Conservation (phyloP, 2,329 filamentous ascomycete genomes). For the Lasiodiplodia sp. region DNA sequence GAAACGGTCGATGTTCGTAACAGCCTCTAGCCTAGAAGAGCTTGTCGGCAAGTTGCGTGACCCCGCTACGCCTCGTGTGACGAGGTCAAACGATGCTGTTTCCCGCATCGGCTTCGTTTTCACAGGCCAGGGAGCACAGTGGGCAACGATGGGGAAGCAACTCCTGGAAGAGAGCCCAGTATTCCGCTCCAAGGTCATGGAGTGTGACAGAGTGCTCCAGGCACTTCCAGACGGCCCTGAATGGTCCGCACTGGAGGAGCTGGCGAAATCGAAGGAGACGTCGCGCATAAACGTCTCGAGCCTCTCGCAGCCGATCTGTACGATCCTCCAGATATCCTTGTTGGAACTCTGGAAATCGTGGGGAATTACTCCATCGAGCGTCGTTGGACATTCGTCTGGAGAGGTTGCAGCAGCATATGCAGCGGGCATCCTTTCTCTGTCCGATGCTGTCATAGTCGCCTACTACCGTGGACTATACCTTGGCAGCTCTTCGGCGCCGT, state of each 20-base stretch:
- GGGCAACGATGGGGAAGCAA: conserved; percentile 31
- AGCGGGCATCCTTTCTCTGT: conserved; percentile 32
- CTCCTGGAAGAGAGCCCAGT: conserved; percentile 27
- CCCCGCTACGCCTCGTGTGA: conserved; percentile 1
- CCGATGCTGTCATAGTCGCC: conserved; percentile 37
- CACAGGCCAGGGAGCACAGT: conserved; percentile 44
- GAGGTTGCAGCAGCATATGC: conserved; percentile 43
- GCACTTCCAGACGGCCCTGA: conserved; percentile 23
- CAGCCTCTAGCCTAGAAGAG: too few relatives aligned
- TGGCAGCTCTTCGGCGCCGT: conserved; percentile 17
- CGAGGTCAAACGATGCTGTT: too few relatives aligned
- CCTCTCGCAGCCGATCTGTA: conserved; percentile 37
- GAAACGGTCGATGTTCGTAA: too few relatives aligned
- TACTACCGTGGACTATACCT: conserved; percentile 34
- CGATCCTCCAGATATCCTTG: conserved; percentile 39
- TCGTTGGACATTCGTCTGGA: conserved; percentile 41
- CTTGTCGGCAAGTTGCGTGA: neutral
- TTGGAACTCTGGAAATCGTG: conserved; percentile 38
- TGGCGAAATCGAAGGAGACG: conserved; percentile 33
- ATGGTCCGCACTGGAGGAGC: conserved; percentile 35
- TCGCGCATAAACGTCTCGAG: conserved; percentile 34
- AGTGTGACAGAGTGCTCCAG: conserved; percentile 29
- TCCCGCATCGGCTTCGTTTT: conserved; percentile 35
- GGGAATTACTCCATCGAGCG: conserved; percentile 36
- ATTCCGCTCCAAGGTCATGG: conserved; percentile 1